These are phyloP conservation scores for Solanum habrochaites DNA, from an alignment of 257 asterid genomes.

Conservation along the genomic window DNA sequence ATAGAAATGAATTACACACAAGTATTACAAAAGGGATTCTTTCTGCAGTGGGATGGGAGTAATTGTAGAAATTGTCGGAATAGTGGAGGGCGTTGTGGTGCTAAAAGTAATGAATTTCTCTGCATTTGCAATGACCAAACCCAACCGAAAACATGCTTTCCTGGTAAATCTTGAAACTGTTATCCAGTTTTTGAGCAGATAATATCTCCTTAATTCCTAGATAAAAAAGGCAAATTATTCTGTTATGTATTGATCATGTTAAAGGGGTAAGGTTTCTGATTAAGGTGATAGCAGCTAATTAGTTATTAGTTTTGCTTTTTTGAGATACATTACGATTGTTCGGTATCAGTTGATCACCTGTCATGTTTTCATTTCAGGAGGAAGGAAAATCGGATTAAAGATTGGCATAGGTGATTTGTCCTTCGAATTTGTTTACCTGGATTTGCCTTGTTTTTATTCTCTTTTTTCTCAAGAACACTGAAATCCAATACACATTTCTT, in stretches of 20 bases:
- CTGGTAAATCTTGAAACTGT: background rate
- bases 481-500: background rate
- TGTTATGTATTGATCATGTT: background rate
- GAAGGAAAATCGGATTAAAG: background rate
- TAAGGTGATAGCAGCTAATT: background rate
- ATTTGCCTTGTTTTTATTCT: background rate
- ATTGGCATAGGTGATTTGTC: background rate
- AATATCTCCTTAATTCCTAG: background rate
- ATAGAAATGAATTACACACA: conserved; percentile 21
- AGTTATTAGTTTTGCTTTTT: background rate
- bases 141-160: background rate
- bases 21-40: conserved; percentile 22
- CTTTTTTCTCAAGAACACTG: background rate
- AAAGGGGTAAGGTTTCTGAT: background rate
- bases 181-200: background rate
- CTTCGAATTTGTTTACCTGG: background rate
- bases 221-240: background rate
- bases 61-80: conserved; percentile 14
- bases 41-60: conserved; percentile 11
- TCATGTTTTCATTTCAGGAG: background rate
- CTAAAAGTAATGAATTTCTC: background rate
- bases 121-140: background rate
- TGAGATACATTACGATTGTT: background rate
- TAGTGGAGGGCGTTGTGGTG: conserved; percentile 19
- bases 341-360: background rate